These are phyloP conservation scores for Mucor lusitanicus DNA, from an alignment of 371 early-diverging fungal species.

Conservation along the genomic window DNA sequence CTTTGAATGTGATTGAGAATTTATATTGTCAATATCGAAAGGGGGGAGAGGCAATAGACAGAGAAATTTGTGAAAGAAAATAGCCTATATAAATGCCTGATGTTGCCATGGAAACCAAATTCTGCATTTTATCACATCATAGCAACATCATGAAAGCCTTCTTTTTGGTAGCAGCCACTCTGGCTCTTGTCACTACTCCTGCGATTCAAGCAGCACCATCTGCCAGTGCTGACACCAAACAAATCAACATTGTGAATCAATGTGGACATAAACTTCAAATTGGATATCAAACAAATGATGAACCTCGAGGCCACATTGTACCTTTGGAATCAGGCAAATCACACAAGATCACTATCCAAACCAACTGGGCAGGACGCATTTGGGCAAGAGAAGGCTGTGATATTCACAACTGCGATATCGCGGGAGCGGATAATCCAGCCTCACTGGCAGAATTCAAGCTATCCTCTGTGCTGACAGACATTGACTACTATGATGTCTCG, in stretches of 20 bases:
- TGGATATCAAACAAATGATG: slow-evolving; percentile 31
- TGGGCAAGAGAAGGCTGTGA: slow-evolving; percentile 39
- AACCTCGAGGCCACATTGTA: slow-evolving; percentile 10
- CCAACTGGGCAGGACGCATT: slow-evolving; percentile 35
- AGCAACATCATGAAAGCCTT: not conserved
- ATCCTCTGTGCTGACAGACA: slow-evolving; percentile 14
- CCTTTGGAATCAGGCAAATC: slow-evolving; percentile 1
- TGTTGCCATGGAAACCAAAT: not conserved
- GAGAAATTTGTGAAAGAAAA: too few relatives aligned
- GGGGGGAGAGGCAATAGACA: not conserved
- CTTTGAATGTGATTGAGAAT: not conserved
- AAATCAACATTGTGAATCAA: slow-evolving; percentile 18
- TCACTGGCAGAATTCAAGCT: slow-evolving; percentile 47
- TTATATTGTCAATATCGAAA: not conserved
- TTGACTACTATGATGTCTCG: slow-evolving; percentile 47
- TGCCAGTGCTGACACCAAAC: slow-evolving; percentile 1
- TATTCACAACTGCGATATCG: slow-evolving; percentile 23
- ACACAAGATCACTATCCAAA: slow-evolving; percentile 7
- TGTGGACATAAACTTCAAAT: slow-evolving; percentile 24
- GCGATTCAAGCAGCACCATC: not conserved
- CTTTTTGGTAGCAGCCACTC: not conserved
- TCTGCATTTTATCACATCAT: not conserved
- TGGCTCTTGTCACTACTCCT: not conserved
- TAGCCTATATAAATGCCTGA: not conserved
- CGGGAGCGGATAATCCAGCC: slow-evolving; percentile 33